A percentile compares a stretch with the other conserved stretches of the same genome.
Conservation (phyloP, 2,329 filamentous ascomycete genomes). For the Ciborinia camelliae region DNA sequence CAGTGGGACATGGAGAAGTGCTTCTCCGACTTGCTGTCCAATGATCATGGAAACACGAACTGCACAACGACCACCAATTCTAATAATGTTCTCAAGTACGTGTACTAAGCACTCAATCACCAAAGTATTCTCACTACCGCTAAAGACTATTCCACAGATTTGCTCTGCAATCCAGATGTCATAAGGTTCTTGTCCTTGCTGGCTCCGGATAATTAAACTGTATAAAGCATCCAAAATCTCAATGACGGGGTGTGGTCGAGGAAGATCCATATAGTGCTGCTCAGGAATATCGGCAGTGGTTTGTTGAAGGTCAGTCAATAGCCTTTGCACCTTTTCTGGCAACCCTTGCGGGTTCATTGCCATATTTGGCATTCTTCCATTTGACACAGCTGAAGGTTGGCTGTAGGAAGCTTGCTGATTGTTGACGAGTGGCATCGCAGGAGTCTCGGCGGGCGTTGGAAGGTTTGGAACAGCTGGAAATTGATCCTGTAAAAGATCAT, state of each 20-base stretch:
- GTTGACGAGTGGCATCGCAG: conserved; percentile 48
- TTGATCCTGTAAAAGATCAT: conserved; percentile 62
- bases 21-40: conserved; percentile 53
- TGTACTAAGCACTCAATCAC: conserved; percentile 61
- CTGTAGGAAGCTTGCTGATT: conserved; percentile 55
- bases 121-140: conserved; percentile 48
- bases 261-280: conserved; percentile 58
- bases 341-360: conserved; percentile 50
- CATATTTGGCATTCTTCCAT: conserved; percentile 48
- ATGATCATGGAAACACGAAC: conserved; percentile 55
- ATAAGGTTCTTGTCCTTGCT: conserved; percentile 59
- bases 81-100: conserved; percentile 57
- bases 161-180: conserved; percentile 58
- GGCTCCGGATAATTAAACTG: conserved; percentile 60
- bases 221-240: conserved; percentile 61
- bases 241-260: conserved; percentile 56
- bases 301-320: conserved; percentile 55
- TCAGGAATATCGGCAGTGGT: conserved; percentile 52
- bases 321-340: conserved; percentile 54
- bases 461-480: conserved; percentile 55
- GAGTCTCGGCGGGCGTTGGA: conserved; percentile 58
- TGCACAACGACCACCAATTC: conserved; percentile 52
- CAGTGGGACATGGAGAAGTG: conserved; percentile 55
- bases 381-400: conserved; percentile 50
- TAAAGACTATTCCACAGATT: conserved; percentile 56